Evolutionary conservation across 768 basidiomycete species (phyloP).

Genomic region (Mycena vitilis): DNA sequence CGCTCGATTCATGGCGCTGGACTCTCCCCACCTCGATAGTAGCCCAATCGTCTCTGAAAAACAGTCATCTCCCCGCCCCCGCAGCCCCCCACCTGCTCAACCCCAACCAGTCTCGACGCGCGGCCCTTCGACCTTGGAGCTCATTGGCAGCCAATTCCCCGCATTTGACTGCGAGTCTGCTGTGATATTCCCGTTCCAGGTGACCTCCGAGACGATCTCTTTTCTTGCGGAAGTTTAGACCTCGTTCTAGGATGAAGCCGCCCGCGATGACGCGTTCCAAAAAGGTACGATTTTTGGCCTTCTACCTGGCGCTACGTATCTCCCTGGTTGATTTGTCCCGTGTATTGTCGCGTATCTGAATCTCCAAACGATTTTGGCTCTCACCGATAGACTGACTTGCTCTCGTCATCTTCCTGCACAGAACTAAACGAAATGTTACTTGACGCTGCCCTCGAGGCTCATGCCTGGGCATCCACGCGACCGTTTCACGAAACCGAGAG

Average conservation of each 20-base stretch:
- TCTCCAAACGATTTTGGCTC: background rate
- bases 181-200: constrained; percentile 49
- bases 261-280: constrained; percentile 42
- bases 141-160: constrained; percentile 41
- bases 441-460: constrained; percentile 47
- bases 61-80: constrained; percentile 20
- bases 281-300: constrained; percentile 44
- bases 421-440: constrained; percentile 48
- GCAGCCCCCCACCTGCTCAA: constrained; percentile 26
- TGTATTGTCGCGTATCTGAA: background rate
- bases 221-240: too few species aligned
- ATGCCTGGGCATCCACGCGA: constrained; percentile 51
- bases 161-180: constrained; percentile 45
- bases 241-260: constrained; percentile 48
- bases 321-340: background rate
- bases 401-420: constrained; percentile 30
- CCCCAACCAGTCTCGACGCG: constrained; percentile 5
- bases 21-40: constrained; percentile 13
- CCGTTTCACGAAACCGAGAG: constrained; percentile 45
- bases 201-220: too few species aligned
- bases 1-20: background rate
- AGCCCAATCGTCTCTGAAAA: constrained; percentile 18
- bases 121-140: constrained; percentile 29
- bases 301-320: background rate
- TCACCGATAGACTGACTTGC: constrained; percentile 18